These are phyloP conservation scores for Starmerella tilneyi DNA, from an alignment of 805 yeast species.

Conservation along the genomic window DNA sequence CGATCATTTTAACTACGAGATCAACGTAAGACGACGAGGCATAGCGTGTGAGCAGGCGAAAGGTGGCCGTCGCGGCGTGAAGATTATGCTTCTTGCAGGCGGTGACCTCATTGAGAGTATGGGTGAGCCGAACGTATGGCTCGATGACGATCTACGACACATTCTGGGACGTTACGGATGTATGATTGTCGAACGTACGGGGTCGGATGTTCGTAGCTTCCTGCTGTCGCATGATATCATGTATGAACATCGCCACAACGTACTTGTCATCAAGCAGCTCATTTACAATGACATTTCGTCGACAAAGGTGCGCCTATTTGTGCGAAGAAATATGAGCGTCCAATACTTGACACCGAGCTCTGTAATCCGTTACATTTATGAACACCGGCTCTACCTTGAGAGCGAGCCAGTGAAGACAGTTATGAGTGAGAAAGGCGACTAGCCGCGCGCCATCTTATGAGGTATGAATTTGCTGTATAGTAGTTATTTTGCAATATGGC, in stretches of 20 bases:
- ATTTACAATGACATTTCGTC: constrained; percentile 94
- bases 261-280: constrained; percentile 86
- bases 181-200: constrained; percentile 91
- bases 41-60: constrained; percentile 38
- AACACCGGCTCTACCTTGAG: constrained; percentile 75
- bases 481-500: not conserved
- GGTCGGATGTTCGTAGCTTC: constrained; percentile 89
- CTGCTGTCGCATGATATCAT: constrained; percentile 87
- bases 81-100: constrained; percentile 92
- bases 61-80: constrained; percentile 59
- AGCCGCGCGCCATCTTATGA: not conserved
- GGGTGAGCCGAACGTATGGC: constrained; percentile 99
- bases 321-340: constrained; percentile 92
- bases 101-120: constrained; percentile 95
- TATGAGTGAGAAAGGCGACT: constrained; percentile 29
- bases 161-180: constrained; percentile 94
- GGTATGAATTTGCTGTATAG: not conserved
- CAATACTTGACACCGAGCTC: constrained; percentile 89
- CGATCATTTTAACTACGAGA: constrained; percentile 93
- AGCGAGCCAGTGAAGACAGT: constrained; percentile 94
- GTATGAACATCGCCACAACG: constrained; percentile 91
- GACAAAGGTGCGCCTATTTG: constrained; percentile 83
- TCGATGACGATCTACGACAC: constrained; percentile 88
- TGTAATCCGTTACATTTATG: constrained; percentile 89
- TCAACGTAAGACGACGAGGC: constrained; percentile 84